Evolutionary conservation across 495 filamentous ascomycete species (phyloP).

Genomic region (Aspergillus ostianus): DNA sequence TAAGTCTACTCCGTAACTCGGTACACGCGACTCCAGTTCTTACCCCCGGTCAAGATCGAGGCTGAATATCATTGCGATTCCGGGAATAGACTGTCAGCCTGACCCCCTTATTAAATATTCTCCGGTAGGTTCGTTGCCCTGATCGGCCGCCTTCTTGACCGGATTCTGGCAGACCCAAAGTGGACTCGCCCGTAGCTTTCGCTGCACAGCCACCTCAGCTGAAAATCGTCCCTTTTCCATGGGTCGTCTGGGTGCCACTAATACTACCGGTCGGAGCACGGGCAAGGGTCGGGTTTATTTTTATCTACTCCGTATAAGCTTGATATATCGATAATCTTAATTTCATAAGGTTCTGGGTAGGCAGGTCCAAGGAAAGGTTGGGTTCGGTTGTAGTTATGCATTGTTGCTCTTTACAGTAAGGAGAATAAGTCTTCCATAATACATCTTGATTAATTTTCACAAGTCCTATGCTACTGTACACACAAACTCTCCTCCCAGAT

Average conservation of each 20-base stretch:
- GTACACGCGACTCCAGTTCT: too few species aligned
- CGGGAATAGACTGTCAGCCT: slow-evolving; percentile 8
- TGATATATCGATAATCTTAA: too few species aligned
- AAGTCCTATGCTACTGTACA: not conserved
- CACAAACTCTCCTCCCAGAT: not conserved
- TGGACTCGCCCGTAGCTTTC: not conserved
- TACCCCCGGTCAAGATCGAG: not conserved
- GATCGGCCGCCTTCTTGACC: not conserved
- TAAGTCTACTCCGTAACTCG: too few species aligned
- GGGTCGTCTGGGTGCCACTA: not conserved
- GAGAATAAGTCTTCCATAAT: too few species aligned
- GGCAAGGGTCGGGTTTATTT: not conserved
- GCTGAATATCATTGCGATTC: slow-evolving; percentile 8
- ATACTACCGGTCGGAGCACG: not conserved
- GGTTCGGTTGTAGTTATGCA: too few species aligned
- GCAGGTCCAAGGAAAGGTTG: too few species aligned
- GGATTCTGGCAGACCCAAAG: not conserved
- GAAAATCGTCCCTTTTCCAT: slow-evolving; percentile 2
- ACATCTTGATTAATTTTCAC: not conserved
- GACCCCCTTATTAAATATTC: not conserved
- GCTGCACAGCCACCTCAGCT: slow-evolving; percentile 39
- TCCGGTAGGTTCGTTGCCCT: slow-evolving; percentile 1
- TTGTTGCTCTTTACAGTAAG: too few species aligned
- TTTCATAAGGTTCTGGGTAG: too few species aligned
- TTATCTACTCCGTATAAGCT: not conserved